Conservation (phyloP, 179 eudicot genomes). For the Kewa caespitosa region DNA sequence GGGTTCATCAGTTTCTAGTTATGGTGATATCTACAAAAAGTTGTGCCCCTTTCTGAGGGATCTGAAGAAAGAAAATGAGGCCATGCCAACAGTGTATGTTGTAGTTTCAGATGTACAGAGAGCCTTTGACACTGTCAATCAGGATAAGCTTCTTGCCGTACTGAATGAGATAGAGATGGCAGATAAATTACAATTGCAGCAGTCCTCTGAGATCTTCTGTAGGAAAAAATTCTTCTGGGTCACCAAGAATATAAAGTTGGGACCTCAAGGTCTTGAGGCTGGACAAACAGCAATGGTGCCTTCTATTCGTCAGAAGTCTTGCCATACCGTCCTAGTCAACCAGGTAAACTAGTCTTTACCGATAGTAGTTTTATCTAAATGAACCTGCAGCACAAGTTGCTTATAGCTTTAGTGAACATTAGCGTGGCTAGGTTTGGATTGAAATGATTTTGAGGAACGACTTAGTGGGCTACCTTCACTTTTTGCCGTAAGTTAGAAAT, state of each 20-base stretch:
- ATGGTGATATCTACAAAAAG: constrained; percentile 71
- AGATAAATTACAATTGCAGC: constrained; percentile 45
- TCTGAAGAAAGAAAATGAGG: constrained; percentile 45
- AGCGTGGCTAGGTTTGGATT: not conserved
- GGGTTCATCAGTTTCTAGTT: constrained; percentile 88
- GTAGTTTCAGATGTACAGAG: constrained; percentile 82
- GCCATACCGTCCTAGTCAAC: constrained; percentile 45
- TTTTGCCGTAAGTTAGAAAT: not conserved
- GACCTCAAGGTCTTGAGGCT: constrained; percentile 23
- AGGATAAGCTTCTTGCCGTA: constrained; percentile 70
- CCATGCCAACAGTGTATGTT: constrained; percentile 53
- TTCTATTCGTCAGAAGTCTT: constrained; percentile 35
- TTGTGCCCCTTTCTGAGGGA: constrained; percentile 57
- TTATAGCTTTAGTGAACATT: not conserved
- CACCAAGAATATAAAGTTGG: constrained; percentile 35
- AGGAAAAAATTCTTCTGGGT: constrained; percentile 50
- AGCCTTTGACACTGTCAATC: constrained; percentile 87
- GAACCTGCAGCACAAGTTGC: too few relatives aligned
- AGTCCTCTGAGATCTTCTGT: constrained; percentile 46
- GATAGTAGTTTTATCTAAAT: not conserved
- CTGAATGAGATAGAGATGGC: constrained; percentile 50
- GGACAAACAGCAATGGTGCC: constrained; percentile 18
- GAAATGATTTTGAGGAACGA: not conserved
- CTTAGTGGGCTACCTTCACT: not conserved
- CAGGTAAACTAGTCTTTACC: constrained; percentile 40